Evolutionary conservation across 768 basidiomycete species (phyloP).

Genomic region (Lactifluus rugatus): DNA sequence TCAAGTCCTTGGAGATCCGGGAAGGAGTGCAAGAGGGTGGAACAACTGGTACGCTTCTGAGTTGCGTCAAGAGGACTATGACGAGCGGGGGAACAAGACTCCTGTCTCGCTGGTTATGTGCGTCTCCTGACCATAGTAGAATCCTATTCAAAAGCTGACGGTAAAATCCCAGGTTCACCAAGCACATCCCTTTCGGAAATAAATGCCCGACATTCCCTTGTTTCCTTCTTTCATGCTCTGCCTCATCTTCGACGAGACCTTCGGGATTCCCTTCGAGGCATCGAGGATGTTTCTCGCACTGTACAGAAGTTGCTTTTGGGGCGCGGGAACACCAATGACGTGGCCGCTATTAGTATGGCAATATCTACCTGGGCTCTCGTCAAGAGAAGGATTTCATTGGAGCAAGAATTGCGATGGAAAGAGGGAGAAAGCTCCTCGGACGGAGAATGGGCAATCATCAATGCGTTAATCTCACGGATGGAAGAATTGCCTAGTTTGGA

Average conservation of each 20-base stretch:
- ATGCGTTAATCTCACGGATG: constrained; percentile 45
- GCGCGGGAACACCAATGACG: constrained; percentile 55
- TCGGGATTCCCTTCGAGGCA: constrained; percentile 39
- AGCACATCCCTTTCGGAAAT: constrained; percentile 70
- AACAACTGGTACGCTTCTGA: constrained; percentile 61
- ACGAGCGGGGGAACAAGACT: constrained; percentile 72
- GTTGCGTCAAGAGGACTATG: constrained; percentile 63
- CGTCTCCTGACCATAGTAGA: constrained; percentile 20
- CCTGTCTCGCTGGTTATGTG: constrained; percentile 71
- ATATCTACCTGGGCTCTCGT: constrained; percentile 52
- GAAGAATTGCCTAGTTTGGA: constrained; percentile 43
- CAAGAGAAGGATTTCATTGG: constrained; percentile 40
- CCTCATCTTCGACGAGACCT: constrained; percentile 61
- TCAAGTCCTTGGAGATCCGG: constrained; percentile 79
- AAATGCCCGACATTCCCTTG: constrained; percentile 62
- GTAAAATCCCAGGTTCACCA: constrained; percentile 54
- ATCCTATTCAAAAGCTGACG: background rate
- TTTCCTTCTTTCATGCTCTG: constrained; percentile 54
- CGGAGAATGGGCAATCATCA: constrained; percentile 49
- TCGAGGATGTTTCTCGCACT: constrained; percentile 66
- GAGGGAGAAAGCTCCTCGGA: constrained; percentile 21
- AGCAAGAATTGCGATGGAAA: constrained; percentile 42
- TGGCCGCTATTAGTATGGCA: constrained; percentile 53
- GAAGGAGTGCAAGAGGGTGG: constrained; percentile 69
- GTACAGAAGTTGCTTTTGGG: constrained; percentile 68